Percentiles rank a stretch among this genome's conserved stretches.
Evolutionary conservation across 768 basidiomycete species (phyloP).

Genomic region (Russula sp.): DNA sequence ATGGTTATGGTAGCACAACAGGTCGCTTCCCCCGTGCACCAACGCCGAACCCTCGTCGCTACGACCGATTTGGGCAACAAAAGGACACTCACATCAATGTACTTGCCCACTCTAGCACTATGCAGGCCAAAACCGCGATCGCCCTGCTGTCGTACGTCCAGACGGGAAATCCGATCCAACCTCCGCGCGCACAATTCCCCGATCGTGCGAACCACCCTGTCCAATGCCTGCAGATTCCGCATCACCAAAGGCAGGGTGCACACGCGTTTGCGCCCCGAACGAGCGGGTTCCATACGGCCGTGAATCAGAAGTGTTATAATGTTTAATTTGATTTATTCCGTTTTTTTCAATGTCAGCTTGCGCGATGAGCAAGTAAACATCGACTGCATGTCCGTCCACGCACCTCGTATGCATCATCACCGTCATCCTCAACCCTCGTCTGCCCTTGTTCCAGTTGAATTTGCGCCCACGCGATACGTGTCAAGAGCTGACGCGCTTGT

Average conservation of each 20-base stretch:
- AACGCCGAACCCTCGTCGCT: constrained; percentile 15
- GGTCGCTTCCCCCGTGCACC: constrained; percentile 7
- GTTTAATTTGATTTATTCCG: constrained; percentile 16
- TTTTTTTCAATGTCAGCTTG: constrained; percentile 18
- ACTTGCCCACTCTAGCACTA: constrained; percentile 24
- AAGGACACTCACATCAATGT: constrained; percentile 29
- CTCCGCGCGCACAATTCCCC: constrained; percentile 22
- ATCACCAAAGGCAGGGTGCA: constrained; percentile 19
- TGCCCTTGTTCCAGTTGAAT: constrained; percentile 20
- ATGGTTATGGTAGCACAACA: constrained; percentile 16
- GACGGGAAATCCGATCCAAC: constrained; percentile 27
- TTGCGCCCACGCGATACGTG: constrained; percentile 18
- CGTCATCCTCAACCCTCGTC: constrained; percentile 1
- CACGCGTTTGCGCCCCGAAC: constrained; percentile 22
- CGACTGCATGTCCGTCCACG: constrained; percentile 1
- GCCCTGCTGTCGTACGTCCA: constrained; percentile 16
- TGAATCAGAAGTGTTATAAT: constrained; percentile 8
- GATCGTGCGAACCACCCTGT: constrained; percentile 25
- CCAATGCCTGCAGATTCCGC: constrained; percentile 23
- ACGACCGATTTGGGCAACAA: constrained; percentile 22
- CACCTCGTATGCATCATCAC: constrained; percentile 16
- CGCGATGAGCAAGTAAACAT: constrained; percentile 7
- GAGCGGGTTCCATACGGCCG: constrained; percentile 13
- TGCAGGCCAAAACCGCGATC: constrained; percentile 17
- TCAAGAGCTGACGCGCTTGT: constrained; percentile 4